Conservation (phyloP, 2,329 filamentous ascomycete genomes). For the Coccinonectria pachysandricola region DNA sequence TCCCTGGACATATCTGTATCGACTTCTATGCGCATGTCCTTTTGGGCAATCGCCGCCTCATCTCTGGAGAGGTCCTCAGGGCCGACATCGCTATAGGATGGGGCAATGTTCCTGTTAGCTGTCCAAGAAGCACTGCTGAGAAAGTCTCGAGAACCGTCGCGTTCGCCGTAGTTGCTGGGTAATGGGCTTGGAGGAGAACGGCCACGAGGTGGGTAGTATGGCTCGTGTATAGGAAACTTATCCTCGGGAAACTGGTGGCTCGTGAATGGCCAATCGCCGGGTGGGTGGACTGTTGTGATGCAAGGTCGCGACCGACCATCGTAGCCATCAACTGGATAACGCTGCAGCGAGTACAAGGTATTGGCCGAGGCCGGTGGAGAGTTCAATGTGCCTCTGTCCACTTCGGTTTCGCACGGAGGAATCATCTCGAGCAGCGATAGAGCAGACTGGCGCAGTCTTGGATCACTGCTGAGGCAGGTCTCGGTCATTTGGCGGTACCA, state of each 20-base stretch:
- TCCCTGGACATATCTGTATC: too few species aligned
- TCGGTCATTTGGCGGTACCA: conserved; percentile 72
- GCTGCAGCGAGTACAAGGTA: conserved; percentile 28
- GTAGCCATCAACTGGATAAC: conserved; percentile 28
- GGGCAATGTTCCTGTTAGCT: conserved; percentile 27
- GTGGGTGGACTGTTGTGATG: conserved; percentile 31
- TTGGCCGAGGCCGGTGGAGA: conserved; percentile 29
- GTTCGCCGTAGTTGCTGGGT: conserved; percentile 33
- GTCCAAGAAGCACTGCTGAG: conserved; percentile 28
- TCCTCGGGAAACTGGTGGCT: conserved; percentile 29
- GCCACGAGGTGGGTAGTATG: conserved; percentile 38
- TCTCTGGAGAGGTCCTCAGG: conserved; percentile 12
- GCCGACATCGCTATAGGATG: conserved; percentile 28
- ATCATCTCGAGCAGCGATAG: conserved; percentile 61
- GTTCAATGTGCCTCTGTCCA: conserved; percentile 10
- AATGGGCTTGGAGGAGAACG: conserved; percentile 44
- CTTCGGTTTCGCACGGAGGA: conserved; percentile 29
- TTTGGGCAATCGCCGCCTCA: conserved; percentile 13
- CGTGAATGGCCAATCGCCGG: conserved; percentile 34
- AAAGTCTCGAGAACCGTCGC: conserved; percentile 21
- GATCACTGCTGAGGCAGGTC: conserved; percentile 65
- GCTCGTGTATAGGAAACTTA: conserved; percentile 27
- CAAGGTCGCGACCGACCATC: conserved; percentile 24
- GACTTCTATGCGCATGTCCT: too few species aligned
- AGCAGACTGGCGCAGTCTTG: conserved; percentile 63